These are phyloP conservation scores for Sporothrix sp. DNA, from an alignment of 2,329 filamentous ascomycete genomes.

Conservation along the genomic window DNA sequence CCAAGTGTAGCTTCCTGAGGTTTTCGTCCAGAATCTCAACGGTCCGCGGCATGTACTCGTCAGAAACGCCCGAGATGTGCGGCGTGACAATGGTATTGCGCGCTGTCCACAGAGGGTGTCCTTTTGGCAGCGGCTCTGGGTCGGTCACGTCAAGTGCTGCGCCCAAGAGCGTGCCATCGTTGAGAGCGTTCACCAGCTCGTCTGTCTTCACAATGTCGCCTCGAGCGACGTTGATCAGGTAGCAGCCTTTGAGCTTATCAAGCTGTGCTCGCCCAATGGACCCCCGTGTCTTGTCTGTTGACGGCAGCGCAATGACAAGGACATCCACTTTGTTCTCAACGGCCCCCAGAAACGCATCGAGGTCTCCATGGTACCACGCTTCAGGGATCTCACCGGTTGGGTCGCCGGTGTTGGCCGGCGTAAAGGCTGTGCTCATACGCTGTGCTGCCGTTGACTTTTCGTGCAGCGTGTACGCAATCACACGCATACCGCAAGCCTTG, in stretches of 20 bases:
- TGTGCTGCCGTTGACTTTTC: conserved; percentile 57
- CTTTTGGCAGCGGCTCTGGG: conserved; percentile 61
- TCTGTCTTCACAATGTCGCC: conserved; percentile 40
- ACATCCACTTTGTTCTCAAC: conserved; percentile 31
- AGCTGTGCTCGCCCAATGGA: conserved; percentile 42
- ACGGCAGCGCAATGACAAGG: conserved; percentile 39
- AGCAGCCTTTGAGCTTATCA: conserved; percentile 42
- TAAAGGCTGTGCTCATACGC: conserved; percentile 53
- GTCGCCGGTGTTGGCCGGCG: conserved; percentile 55
- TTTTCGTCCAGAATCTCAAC: conserved; percentile 35
- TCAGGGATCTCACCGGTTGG: conserved; percentile 36
- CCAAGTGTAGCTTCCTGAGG: conserved; percentile 19
- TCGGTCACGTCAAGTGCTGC: conserved; percentile 72
- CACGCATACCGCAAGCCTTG: conserved; percentile 58
- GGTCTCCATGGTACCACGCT: conserved; percentile 41
- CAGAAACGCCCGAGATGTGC: conserved; percentile 35
- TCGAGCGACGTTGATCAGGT: conserved; percentile 61
- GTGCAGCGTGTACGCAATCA: conserved; percentile 65
- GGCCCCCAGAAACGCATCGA: conserved; percentile 39
- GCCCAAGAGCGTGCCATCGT: conserved; percentile 38
- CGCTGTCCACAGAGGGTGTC: conserved; percentile 59
- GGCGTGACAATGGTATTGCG: conserved; percentile 57
- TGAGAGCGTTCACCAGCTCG: conserved; percentile 52
- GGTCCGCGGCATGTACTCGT: conserved; percentile 30
- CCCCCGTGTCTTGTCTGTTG: conserved; percentile 37